Evolutionary conservation across 2,329 filamentous ascomycete genomes (phyloP).

Genomic region (Stachybotrys elegans): DNA sequence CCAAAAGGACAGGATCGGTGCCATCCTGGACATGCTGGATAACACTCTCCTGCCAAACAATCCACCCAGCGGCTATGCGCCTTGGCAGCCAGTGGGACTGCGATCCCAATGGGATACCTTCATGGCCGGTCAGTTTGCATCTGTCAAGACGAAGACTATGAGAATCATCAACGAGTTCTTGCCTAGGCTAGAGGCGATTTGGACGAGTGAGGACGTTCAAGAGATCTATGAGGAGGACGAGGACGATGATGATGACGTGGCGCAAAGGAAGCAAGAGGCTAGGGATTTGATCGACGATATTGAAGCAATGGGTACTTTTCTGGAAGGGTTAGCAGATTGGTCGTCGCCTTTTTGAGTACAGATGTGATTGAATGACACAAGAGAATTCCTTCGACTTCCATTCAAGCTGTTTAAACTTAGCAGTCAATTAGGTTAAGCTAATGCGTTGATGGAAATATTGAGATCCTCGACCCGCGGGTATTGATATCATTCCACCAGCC

Average conservation of each 20-base stretch:
- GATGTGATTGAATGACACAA: too few relatives aligned
- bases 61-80: not conserved
- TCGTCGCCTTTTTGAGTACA: too few relatives aligned
- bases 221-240: not conserved
- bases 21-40: slow-evolving; percentile 9
- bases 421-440: too few relatives aligned
- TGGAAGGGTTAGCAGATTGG: too few relatives aligned
- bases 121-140: not conserved
- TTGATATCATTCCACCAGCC: too few relatives aligned
- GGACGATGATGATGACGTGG: not conserved
- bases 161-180: not conserved
- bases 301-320: not conserved
- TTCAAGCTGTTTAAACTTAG: too few relatives aligned
- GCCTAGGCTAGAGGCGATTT: not conserved
- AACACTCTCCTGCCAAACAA: slow-evolving; percentile 7
- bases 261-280: not conserved
- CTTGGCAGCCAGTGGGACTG: not conserved
- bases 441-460: too few relatives aligned
- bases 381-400: too few relatives aligned
- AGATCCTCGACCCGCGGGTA: too few relatives aligned
- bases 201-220: not conserved
- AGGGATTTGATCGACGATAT: not conserved
- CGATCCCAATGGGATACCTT: not conserved
- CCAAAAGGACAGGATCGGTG: slow-evolving; percentile 8
- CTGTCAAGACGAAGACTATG: not conserved